Conservation (phyloP, 177 flowering plant species). For the Tripterygium wilfordii region DNA sequence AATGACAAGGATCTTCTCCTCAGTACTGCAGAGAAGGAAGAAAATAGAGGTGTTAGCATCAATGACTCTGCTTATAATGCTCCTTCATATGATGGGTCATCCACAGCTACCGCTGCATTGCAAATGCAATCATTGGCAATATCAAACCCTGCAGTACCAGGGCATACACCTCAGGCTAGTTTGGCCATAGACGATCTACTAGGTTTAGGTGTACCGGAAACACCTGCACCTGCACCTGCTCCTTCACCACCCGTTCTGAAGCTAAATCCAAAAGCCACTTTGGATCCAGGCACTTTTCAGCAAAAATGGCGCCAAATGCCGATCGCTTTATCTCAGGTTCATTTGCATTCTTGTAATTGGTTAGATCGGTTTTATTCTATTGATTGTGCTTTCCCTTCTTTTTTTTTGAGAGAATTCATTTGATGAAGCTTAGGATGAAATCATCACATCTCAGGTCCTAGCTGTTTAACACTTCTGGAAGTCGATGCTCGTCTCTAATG, state of each 20-base stretch:
- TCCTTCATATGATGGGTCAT: conserved; percentile 51
- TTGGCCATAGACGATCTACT: conserved; percentile 86
- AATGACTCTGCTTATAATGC: conserved; percentile 81
- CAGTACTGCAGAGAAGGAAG: conserved; percentile 80
- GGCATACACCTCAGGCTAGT: conserved; percentile 31
- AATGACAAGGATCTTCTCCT: conserved; percentile 89
- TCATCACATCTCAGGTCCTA: too few species aligned
- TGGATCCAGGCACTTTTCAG: conserved; percentile 86
- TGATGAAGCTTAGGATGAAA: too few species aligned
- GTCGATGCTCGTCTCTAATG: too few species aligned
- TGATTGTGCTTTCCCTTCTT: not conserved
- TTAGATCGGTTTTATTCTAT: too few species aligned
- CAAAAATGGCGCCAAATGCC: conserved; percentile 94
- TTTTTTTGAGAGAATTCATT: not conserved
- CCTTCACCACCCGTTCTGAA: conserved; percentile 58
- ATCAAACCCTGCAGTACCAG: conserved; percentile 26
- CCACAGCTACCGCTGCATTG: conserved; percentile 23
- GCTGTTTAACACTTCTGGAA: too few species aligned
- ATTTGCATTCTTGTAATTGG: not conserved
- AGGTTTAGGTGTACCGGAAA: conserved; percentile 51
- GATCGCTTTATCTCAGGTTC: conserved; percentile 68
- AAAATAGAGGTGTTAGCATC: conserved; percentile 34
- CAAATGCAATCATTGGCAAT: conserved; percentile 28
- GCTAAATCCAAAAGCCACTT: conserved; percentile 70
- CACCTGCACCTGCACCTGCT: conserved; percentile 36